phyloP scores from a whole-genome alignment of 1,139 yeast genomes.

The Taphrina communis region DNA sequence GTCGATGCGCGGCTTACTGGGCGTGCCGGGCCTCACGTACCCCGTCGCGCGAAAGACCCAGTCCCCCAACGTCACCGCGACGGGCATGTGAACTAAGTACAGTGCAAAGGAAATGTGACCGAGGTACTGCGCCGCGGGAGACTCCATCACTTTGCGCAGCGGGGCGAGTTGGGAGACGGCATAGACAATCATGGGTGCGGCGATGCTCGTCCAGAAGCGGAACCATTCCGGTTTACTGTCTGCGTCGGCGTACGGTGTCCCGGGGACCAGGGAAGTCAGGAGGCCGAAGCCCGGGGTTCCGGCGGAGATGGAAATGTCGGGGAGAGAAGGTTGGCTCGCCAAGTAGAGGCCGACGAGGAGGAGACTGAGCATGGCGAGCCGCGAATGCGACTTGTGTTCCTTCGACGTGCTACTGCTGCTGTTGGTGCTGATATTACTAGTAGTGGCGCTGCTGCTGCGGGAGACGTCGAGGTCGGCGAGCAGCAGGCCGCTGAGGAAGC shows the following conservation, averaged over 20 bases:
- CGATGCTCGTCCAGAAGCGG: constrained; percentile 18
- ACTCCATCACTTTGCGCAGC: constrained; percentile 12
- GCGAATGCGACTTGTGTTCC: too few species aligned
- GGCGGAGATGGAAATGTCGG: neutral
- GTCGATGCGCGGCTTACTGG: neutral
- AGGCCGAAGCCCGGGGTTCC: constrained; percentile 3
- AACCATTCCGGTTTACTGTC: constrained; percentile 10
- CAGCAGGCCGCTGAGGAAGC: constrained; percentile 15
- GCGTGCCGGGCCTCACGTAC: constrained; percentile 20
- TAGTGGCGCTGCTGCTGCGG: neutral
- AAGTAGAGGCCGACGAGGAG: constrained; percentile 25
- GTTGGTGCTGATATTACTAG: neutral
- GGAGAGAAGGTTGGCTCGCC: constrained; percentile 21
- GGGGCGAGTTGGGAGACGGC: neutral
- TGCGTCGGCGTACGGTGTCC: neutral
- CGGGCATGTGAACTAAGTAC: constrained; percentile 31
- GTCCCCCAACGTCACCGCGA: constrained; percentile 30
- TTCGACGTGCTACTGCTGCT: neutral
- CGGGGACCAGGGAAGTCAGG: constrained; percentile 5
- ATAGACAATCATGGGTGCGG: constrained; percentile 19
- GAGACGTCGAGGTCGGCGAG: constrained; percentile 18
- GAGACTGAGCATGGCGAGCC: too few species aligned
- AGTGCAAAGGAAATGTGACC: constrained; percentile 32
- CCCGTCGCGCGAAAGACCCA: constrained; percentile 11
- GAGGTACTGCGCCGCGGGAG: constrained; percentile 23